A percentile compares a stretch with the other conserved stretches of the same genome.
Conservation (phyloP, 2,329 filamentous ascomycete genomes). For the Polytolypa hystricis region DNA sequence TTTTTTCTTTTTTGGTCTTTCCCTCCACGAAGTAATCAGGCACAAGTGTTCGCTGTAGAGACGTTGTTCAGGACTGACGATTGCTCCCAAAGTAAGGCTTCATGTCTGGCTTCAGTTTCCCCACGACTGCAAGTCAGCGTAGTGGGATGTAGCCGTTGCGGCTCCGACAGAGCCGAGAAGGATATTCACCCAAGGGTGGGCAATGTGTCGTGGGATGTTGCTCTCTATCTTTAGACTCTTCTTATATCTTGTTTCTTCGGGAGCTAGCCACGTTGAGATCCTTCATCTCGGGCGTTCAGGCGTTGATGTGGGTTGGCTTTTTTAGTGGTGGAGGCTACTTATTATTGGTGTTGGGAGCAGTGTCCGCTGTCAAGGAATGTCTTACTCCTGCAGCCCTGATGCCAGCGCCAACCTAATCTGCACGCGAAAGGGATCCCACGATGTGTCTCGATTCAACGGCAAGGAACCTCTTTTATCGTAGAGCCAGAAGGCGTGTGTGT, state of each 20-base stretch:
- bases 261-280: constrained; percentile 6
- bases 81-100: constrained; percentile 5
- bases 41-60: not conserved
- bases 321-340: too few relatives aligned
- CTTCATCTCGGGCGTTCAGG: not conserved
- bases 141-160: not conserved
- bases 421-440: too few relatives aligned
- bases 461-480: too few relatives aligned
- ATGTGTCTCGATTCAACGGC: too few relatives aligned
- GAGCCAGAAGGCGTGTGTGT: too few relatives aligned
- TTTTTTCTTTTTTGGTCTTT: not conserved
- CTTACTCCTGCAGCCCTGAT: too few relatives aligned
- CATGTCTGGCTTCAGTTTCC: not conserved
- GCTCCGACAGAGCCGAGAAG: not conserved
- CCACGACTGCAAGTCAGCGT: constrained; percentile 4
- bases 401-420: too few relatives aligned
- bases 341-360: too few relatives aligned
- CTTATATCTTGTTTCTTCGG: constrained; percentile 1
- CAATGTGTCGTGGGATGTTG: not conserved
- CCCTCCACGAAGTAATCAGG: constrained; percentile 3
- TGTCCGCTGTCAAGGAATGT: too few relatives aligned
- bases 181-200: not conserved
- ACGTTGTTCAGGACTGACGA: not conserved
- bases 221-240: not conserved
- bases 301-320: not conserved